These are phyloP conservation scores for Withania somnifera DNA, from an alignment of 305 asterid species.

Conservation along the genomic window DNA sequence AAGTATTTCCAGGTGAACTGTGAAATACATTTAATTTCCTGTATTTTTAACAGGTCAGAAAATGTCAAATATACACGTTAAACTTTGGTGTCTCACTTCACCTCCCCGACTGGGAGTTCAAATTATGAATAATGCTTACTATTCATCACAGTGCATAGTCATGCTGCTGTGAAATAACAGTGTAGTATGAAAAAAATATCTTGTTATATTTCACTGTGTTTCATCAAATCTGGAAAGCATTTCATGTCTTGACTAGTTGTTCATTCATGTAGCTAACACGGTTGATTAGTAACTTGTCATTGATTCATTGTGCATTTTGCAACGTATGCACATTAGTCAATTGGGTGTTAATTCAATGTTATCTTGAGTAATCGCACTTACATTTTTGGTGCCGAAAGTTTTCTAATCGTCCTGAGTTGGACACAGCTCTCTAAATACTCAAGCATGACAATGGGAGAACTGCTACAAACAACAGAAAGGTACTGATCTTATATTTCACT, in stretches of 20 bases:
- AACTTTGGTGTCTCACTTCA: background rate
- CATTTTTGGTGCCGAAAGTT: background rate
- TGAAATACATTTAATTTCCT: background rate
- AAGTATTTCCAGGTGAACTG: background rate
- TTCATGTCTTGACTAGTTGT: background rate
- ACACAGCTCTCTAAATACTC: slow-evolving; percentile 15
- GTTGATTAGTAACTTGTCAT: background rate
- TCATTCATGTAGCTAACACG: background rate
- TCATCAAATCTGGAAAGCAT: background rate
- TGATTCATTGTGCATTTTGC: background rate
- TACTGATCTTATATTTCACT: background rate
- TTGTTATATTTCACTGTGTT: too few species aligned
- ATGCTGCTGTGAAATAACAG: too few species aligned
- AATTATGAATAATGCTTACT: background rate
- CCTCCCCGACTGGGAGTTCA: background rate
- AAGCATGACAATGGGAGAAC: slow-evolving; percentile 24
- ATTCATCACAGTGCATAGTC: background rate
- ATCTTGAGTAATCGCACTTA: background rate
- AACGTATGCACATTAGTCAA: background rate
- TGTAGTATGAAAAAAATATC: too few species aligned
- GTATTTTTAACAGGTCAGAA: background rate
- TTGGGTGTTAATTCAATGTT: background rate
- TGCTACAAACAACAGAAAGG: slow-evolving; percentile 44
- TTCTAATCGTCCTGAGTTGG: background rate
- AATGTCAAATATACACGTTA: background rate